These are phyloP conservation scores for Pseudocercospora pini-densiflorae DNA, from an alignment of 2,329 filamentous ascomycete species.

Conservation along the genomic window DNA sequence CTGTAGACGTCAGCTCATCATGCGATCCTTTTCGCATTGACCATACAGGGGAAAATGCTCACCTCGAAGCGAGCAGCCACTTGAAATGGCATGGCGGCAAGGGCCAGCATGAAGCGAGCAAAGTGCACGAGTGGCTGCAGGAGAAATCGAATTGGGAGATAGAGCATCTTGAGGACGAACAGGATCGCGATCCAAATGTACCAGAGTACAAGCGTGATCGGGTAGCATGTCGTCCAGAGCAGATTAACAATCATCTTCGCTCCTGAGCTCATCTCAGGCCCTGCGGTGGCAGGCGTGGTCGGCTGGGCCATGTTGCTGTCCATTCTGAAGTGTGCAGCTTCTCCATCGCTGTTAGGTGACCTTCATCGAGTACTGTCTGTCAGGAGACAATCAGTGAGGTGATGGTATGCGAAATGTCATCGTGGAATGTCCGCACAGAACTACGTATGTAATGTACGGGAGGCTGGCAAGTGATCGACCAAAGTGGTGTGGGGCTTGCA, in stretches of 20 bases:
- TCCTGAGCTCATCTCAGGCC: neutral
- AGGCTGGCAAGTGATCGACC: too few relatives aligned
- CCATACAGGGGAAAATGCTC: constrained; percentile 16
- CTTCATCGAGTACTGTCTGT: too few relatives aligned
- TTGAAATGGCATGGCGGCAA: constrained; percentile 54
- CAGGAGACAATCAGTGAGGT: too few relatives aligned
- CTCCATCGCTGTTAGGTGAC: neutral
- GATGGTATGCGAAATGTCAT: too few relatives aligned
- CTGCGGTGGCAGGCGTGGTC: neutral
- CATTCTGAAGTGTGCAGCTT: neutral
- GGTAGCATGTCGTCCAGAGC: constrained; percentile 38
- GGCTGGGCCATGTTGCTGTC: neutral
- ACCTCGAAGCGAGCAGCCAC: constrained; percentile 62
- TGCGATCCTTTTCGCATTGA: neutral
- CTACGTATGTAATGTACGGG: too few relatives aligned
- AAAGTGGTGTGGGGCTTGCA: too few relatives aligned
- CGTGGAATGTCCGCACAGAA: too few relatives aligned
- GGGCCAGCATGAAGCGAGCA: constrained; percentile 45
- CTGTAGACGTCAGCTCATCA: constrained; percentile 37
- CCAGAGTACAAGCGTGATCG: constrained; percentile 46
- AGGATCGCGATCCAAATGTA: constrained; percentile 45
- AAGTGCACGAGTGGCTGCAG: constrained; percentile 58
- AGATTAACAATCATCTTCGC: neutral
- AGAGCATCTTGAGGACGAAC: constrained; percentile 52
- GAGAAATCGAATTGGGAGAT: constrained; percentile 51